Evolutionary conservation across 2,329 filamentous ascomycete species (phyloP), one percentile per base, ranked within the genome.

Genomic region (Microsporum canis): DNA sequence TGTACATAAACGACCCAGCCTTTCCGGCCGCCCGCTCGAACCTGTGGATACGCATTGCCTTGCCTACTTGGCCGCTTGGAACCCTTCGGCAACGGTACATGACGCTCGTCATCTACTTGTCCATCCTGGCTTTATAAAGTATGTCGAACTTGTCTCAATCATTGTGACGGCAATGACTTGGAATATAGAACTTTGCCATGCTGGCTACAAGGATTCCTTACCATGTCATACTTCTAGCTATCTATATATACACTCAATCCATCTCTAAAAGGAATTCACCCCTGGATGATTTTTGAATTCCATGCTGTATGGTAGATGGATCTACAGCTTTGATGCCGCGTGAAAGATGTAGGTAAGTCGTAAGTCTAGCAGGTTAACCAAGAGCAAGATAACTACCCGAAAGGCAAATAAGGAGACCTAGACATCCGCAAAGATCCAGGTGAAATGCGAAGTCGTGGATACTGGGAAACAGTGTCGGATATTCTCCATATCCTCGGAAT

Each of bases 61-160:
- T 38, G 17, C 33, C 55, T 38, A 57, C 7, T 38, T 38, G 33
- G 29, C 55, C 55, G 31, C 3, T 38, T 34, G 27, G 29, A 8
- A 57, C 7, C 55, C 55, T 57, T 57, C 55, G 55, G 36, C 55
- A 57, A 57, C 55, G 27, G n/a, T 57, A 57, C 55, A 57, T 57
- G 17, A 23, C 17, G 17, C 17, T 23, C 17, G 17, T 10, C 10
- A 53, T 29, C 55, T 7, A 34, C 36, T 10, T 3, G 36, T 38
- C 34, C 23, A 23, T 23, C 55, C 36, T 27, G 17, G 17, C 34
- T 34, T 6, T 14, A 29, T 57, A 57, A 12, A 29, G 55, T 38
- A 38, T 4, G 36, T 57, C 55, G 17, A 57, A 38, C 10, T 38
- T 33, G 33, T 57, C 55, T 34, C 55, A 57, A 38, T 57, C 8